These are phyloP conservation scores for Solanum aculeatissimum DNA, from an alignment of 305 asterid species.

Conservation along the genomic window DNA sequence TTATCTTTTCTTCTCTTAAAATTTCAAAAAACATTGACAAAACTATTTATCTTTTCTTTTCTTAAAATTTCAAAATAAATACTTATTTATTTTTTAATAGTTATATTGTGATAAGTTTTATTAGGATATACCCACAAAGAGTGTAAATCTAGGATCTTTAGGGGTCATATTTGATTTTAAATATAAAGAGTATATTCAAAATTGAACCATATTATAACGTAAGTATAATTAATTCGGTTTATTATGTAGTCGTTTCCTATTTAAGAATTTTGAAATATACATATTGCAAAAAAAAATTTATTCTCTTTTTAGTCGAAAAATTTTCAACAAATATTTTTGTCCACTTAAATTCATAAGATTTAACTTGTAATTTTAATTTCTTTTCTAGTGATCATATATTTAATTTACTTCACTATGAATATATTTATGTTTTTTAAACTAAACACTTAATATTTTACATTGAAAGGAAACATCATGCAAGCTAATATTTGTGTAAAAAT, in stretches of 20 bases:
- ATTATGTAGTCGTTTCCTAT: neutral
- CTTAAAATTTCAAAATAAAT: neutral
- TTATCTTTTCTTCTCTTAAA: too few relatives aligned
- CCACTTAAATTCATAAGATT: neutral
- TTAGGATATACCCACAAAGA: neutral
- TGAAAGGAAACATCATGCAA: neutral
- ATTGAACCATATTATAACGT: neutral
- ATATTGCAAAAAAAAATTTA: neutral
- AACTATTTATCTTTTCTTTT: neutral
- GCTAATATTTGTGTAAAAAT: neutral
- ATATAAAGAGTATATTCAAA: too few relatives aligned
- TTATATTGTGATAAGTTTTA: neutral
- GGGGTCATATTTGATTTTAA: too few relatives aligned
- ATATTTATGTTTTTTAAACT: neutral
- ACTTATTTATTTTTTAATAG: neutral
- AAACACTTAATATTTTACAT: neutral
- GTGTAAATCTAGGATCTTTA: neutral
- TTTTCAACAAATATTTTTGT: neutral
- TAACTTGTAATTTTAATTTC: neutral
- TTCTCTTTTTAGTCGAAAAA: neutral
- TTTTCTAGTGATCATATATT: neutral
- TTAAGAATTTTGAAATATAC: neutral
- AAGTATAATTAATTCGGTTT: neutral
- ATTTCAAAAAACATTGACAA: neutral
- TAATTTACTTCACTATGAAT: neutral